These are phyloP conservation scores for Mycena polygramma DNA, from an alignment of 768 basidiomycete species.

Conservation along the genomic window DNA sequence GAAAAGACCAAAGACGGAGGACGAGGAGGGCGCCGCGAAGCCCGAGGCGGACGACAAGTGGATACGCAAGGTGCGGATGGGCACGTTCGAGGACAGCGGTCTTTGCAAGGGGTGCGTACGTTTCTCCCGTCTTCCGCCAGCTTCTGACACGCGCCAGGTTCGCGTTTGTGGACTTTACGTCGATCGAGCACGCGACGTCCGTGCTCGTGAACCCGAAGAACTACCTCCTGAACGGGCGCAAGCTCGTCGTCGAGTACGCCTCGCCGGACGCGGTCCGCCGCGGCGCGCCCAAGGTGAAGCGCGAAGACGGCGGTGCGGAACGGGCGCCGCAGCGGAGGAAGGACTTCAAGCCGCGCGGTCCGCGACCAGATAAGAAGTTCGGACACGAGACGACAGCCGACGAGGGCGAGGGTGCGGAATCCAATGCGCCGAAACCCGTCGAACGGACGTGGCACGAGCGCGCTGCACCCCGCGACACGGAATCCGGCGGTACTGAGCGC, in stretches of 20 bases:
- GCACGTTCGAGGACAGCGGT: slow-evolving; percentile 96
- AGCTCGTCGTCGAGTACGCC: slow-evolving; percentile 91
- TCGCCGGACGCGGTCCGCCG: slow-evolving; percentile 89
- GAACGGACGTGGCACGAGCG: neutral
- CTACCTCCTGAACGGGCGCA: slow-evolving; percentile 85
- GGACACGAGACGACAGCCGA: slow-evolving; percentile 15
- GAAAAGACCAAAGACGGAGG: slow-evolving; percentile 45
- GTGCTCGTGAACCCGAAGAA: slow-evolving; percentile 89
- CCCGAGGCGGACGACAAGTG: slow-evolving; percentile 56
- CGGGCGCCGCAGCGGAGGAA: slow-evolving; percentile 25
- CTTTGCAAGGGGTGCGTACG: slow-evolving; percentile 89
- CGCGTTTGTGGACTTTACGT: slow-evolving; percentile 93
- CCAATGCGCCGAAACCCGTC: slow-evolving; percentile 29
- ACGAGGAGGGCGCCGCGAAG: slow-evolving; percentile 47
- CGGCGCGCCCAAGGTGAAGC: slow-evolving; percentile 66
- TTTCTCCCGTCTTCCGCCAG: neutral
- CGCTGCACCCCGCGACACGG: slow-evolving; percentile 1
- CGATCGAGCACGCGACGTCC: slow-evolving; percentile 81
- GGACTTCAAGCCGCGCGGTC: slow-evolving; percentile 34
- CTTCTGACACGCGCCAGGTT: slow-evolving; percentile 67
- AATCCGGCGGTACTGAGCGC: slow-evolving; percentile 27
- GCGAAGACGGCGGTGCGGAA: slow-evolving; percentile 36
- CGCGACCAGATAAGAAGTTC: slow-evolving; percentile 32
- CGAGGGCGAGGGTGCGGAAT: neutral
- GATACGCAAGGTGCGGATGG: slow-evolving; percentile 90